phyloP scores from a whole-genome alignment of 2,329 filamentous ascomycete species.

The Celoporthe dispersa region DNA sequence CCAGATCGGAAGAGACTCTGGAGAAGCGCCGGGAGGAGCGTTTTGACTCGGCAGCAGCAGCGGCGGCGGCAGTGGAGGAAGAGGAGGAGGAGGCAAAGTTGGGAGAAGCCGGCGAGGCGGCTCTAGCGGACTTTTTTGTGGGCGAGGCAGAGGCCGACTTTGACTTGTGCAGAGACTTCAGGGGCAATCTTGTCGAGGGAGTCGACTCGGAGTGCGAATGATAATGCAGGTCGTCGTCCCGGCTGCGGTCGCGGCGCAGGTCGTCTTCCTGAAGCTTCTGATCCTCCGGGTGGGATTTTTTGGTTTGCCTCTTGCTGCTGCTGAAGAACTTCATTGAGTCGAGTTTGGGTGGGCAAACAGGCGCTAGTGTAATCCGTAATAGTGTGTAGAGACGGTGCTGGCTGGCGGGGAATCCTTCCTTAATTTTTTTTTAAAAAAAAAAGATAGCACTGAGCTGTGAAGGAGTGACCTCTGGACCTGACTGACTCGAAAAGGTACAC shows the following conservation, averaged over 20 bases:
- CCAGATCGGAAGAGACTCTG: constrained; percentile 54
- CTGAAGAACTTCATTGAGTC: constrained; percentile 58
- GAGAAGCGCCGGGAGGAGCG: constrained; percentile 48
- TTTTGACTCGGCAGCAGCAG: constrained; percentile 40
- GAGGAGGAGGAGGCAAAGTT: constrained; percentile 23
- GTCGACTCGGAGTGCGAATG: constrained; percentile 39
- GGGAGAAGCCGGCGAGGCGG: constrained; percentile 38
- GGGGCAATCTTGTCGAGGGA: constrained; percentile 37
- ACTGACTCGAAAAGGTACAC: not conserved
- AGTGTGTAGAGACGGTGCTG: not conserved
- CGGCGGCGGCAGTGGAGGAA: constrained; percentile 32
- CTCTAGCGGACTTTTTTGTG: constrained; percentile 45
- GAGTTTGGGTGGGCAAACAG: constrained; percentile 9
- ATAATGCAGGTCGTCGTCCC: constrained; percentile 37
- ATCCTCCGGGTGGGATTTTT: constrained; percentile 35
- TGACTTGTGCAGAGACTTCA: constrained; percentile 37
- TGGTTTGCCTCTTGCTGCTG: constrained; percentile 51
- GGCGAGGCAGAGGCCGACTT: constrained; percentile 38
- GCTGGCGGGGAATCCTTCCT: not conserved
- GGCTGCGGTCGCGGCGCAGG: constrained; percentile 44
- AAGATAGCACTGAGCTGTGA: not conserved
- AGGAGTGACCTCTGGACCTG: not conserved
- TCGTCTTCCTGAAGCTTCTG: constrained; percentile 38
- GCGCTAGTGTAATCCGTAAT: constrained; percentile 8
- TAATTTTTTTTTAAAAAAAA: not conserved